phyloP scores from a whole-genome alignment of 2,329 filamentous ascomycete species.

The Penicillium rolfsii region DNA sequence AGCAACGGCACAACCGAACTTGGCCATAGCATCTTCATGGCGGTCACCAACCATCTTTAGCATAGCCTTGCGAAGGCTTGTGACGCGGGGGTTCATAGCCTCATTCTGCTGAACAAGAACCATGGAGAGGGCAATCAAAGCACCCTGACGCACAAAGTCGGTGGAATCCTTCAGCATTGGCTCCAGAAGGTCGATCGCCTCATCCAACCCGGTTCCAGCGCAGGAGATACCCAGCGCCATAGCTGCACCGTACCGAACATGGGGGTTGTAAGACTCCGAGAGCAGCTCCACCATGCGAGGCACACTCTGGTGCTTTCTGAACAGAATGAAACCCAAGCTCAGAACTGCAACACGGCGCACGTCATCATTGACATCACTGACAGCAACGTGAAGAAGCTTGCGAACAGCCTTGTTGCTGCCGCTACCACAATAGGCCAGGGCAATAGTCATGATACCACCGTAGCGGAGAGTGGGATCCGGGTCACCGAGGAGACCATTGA shows the following conservation, averaged over 20 bases:
- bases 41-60: constrained; percentile 93
- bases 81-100: constrained; percentile 96
- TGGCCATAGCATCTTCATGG: constrained; percentile 99
- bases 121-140: constrained; percentile 92
- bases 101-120: constrained; percentile 99
- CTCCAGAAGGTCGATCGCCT: constrained; percentile 94
- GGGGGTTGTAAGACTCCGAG: constrained; percentile 97
- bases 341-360: constrained; percentile 95
- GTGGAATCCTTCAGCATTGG: constrained; percentile 99
- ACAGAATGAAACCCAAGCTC: constrained; percentile 96
- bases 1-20: constrained; percentile 92
- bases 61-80: constrained; percentile 85
- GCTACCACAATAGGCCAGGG: constrained; percentile 93
- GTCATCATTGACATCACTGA: constrained; percentile 97
- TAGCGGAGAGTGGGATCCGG: constrained; percentile 93
- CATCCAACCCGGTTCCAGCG: constrained; percentile 90
- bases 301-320: constrained; percentile 95
- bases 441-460: constrained; percentile 98
- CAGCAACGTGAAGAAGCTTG: constrained; percentile 90
- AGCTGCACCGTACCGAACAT: constrained; percentile 94
- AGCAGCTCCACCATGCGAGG: constrained; percentile 98
- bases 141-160: constrained; percentile 96
- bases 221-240: constrained; percentile 99
- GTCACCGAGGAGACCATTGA: constrained; percentile 89
- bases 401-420: constrained; percentile 98